phyloP scores from a whole-genome alignment of 1,284 basidiomycete species.

The Caloboletus firmus region DNA sequence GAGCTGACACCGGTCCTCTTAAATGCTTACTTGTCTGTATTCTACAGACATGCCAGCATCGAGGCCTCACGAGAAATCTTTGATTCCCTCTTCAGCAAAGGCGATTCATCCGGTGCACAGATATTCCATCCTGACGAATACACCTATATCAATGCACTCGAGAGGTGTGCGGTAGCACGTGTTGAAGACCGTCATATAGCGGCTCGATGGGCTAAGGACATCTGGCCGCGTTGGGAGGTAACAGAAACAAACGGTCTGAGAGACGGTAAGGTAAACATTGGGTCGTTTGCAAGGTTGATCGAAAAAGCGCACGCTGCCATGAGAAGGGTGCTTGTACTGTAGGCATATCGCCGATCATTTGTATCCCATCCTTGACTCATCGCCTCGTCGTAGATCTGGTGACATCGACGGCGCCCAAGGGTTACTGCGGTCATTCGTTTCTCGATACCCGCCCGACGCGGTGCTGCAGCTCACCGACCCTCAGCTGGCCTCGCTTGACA shows the following conservation, averaged over 20 bases:
- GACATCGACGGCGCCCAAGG: constrained; percentile 52
- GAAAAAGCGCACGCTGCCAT: constrained; percentile 66
- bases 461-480: constrained; percentile 22
- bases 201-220: constrained; percentile 49
- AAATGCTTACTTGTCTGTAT: constrained; percentile 82
- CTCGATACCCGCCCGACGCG: constrained; percentile 55
- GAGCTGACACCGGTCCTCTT: constrained; percentile 62
- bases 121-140: constrained; percentile 50
- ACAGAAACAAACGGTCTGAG: constrained; percentile 40
- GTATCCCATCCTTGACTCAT: not conserved
- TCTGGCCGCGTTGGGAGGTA: constrained; percentile 59
- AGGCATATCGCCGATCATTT: constrained; percentile 28
- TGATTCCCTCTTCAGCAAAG: constrained; percentile 42
- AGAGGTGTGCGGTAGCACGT: constrained; percentile 55
- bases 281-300: constrained; percentile 41
- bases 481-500: not conserved
- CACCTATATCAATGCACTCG: constrained; percentile 65
- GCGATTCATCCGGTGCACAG: not conserved
- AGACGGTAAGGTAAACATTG: constrained; percentile 23
- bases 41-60: constrained; percentile 63
- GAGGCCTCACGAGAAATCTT: constrained; percentile 50
- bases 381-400: constrained; percentile 42
- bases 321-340: constrained; percentile 64
- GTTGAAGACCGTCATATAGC: constrained; percentile 50
- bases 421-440: constrained; percentile 55